phyloP scores from a whole-genome alignment of 2,329 filamentous ascomycete genomes.

The Daldinia sp. region DNA sequence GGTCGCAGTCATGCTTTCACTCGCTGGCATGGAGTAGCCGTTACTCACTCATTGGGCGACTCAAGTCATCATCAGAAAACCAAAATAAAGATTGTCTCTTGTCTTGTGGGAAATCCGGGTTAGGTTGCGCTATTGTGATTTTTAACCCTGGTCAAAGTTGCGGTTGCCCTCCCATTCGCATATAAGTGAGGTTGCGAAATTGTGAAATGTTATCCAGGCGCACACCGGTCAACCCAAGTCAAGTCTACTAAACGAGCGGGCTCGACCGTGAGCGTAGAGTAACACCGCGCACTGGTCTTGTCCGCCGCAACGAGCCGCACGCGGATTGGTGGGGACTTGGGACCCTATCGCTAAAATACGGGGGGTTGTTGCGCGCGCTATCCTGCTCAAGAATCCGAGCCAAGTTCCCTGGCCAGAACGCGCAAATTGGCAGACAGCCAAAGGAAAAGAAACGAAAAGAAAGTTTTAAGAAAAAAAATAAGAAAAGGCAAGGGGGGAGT shows the following conservation, averaged over 20 bases:
- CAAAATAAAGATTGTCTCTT: slow-evolving; percentile 32
- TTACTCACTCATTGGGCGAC: slow-evolving; percentile 52
- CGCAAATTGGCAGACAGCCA: slow-evolving; percentile 40
- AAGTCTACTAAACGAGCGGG: slow-evolving; percentile 24
- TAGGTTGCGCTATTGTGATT: slow-evolving; percentile 39
- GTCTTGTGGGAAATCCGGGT: slow-evolving; percentile 19
- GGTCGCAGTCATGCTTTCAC: slow-evolving; percentile 53
- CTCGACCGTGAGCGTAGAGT: slow-evolving; percentile 28
- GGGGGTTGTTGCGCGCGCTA: slow-evolving; percentile 34
- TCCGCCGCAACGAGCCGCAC: slow-evolving; percentile 42
- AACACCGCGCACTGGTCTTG: slow-evolving; percentile 35
- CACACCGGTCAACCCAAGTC: slow-evolving; percentile 22
- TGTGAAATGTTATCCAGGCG: slow-evolving; percentile 32
- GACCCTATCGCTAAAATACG: slow-evolving; percentile 36
- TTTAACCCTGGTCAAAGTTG: slow-evolving; percentile 29
- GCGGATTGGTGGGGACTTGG: slow-evolving; percentile 39
- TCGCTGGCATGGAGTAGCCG: slow-evolving; percentile 47
- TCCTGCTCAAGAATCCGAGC: slow-evolving; percentile 35
- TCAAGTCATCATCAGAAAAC: slow-evolving; percentile 48
- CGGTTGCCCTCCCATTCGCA: slow-evolving; percentile 38
- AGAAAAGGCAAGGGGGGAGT: slow-evolving; percentile 29
- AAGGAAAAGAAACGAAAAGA: slow-evolving; percentile 25
- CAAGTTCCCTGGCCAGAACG: slow-evolving; percentile 40
- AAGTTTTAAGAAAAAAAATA: slow-evolving; percentile 17
- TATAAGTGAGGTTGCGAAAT: slow-evolving; percentile 24